These are phyloP conservation scores for Perilla frutescens DNA, from an alignment of 257 asterid species.

Conservation along the genomic window DNA sequence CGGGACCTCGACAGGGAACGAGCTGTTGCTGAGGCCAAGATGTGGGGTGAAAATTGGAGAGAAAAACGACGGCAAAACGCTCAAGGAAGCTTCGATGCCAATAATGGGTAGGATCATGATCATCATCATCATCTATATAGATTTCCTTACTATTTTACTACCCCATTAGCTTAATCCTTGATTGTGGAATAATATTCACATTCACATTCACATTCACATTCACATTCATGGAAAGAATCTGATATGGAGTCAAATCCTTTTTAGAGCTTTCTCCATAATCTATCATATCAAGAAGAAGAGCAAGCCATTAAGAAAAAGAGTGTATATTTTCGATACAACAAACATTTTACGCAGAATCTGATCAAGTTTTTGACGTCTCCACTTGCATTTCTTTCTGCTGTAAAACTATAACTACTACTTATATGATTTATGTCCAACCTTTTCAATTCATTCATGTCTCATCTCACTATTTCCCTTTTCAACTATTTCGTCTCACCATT, in stretches of 20 bases:
- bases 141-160: background rate
- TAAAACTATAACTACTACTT: too few relatives aligned
- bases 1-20: constrained; percentile 87
- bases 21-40: constrained; percentile 96
- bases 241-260: background rate
- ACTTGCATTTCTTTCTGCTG: too few relatives aligned
- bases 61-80: constrained; percentile 78
- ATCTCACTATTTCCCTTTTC: background rate
- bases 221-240: too few relatives aligned
- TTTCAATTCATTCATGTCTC: background rate
- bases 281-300: background rate
- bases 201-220: background rate
- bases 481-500: too few relatives aligned
- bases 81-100: constrained; percentile 67
- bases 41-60: constrained; percentile 99
- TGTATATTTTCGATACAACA: constrained; percentile 1
- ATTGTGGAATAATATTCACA: background rate
- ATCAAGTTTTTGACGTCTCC: too few relatives aligned
- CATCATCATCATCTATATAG: background rate
- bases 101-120: constrained; percentile 56
- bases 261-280: constrained; percentile 9
- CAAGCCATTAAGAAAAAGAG: background rate
- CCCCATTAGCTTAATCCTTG: background rate
- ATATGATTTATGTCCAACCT: too few relatives aligned
- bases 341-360: background rate